Evolutionary conservation across 1,284 basidiomycete genomes (phyloP).

Genomic region (Hemileia vastatrix): DNA sequence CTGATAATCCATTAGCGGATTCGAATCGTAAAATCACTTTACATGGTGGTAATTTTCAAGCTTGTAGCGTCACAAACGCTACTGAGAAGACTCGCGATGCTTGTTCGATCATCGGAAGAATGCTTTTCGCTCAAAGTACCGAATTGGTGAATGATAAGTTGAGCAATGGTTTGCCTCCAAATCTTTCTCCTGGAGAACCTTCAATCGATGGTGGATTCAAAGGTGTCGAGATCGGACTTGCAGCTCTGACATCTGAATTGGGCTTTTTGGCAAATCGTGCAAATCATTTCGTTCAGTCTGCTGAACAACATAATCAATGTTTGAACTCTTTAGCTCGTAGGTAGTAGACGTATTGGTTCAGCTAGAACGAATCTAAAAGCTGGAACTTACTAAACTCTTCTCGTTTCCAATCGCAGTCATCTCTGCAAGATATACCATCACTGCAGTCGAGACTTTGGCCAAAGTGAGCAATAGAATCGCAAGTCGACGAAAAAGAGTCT

Average conservation of each 20-base stretch:
- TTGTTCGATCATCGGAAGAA: slow-evolving; percentile 2
- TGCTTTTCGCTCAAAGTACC: slow-evolving; percentile 11
- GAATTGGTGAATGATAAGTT: slow-evolving; percentile 13
- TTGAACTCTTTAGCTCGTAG: too few relatives aligned
- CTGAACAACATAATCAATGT: slow-evolving; percentile 10
- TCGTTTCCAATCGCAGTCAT: slow-evolving; percentile 1
- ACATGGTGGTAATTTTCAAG: slow-evolving; percentile 18
- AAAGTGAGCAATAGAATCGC: too few relatives aligned
- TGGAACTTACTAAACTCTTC: background rate
- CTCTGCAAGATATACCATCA: slow-evolving; percentile 3
- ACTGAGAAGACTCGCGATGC: background rate
- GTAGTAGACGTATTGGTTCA: too few relatives aligned
- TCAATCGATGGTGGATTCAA: slow-evolving; percentile 6
- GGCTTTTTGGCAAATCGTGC: slow-evolving; percentile 9
- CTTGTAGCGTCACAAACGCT: background rate
- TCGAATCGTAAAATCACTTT: background rate
- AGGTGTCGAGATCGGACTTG: slow-evolving; percentile 8
- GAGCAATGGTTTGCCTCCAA: slow-evolving; percentile 7
- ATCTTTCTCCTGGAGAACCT: slow-evolving; percentile 9
- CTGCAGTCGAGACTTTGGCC: slow-evolving; percentile 7
- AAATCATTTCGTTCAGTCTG: slow-evolving; percentile 10
- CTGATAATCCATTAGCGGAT: slow-evolving; percentile 29
- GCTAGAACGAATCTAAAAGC: too few relatives aligned
- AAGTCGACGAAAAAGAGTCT: too few relatives aligned
- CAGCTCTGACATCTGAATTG: slow-evolving; percentile 9